Percentiles rank a stretch among this genome's conserved stretches.
Evolutionary conservation across 1,139 yeast genomes (phyloP).

Genomic region (Sugiyamaella neomexicana): DNA sequence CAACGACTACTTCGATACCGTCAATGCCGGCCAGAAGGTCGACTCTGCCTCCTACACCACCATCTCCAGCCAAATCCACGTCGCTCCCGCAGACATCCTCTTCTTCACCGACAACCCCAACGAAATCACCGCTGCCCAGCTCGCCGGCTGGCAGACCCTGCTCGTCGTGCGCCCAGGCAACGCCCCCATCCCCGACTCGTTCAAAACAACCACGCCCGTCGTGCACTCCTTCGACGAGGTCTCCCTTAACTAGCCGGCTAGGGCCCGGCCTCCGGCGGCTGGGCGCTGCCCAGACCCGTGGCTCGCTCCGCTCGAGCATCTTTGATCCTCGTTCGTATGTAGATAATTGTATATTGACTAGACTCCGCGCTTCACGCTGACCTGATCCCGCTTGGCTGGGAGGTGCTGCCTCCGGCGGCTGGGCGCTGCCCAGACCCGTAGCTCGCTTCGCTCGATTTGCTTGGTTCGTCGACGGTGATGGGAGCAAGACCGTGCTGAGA

Average conservation of each 20-base stretch:
- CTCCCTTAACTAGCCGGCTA: background rate
- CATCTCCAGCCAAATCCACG: conserved; percentile 54
- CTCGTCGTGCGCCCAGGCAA: conserved; percentile 80
- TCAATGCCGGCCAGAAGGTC: conserved; percentile 74
- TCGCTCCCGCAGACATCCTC: conserved; percentile 45
- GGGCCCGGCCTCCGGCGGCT: no score
- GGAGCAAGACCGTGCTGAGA: no score
- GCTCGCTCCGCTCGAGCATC: background rate
- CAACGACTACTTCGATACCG: conserved; percentile 78
- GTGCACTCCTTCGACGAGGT: conserved; percentile 7
- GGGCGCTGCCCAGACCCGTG: background rate
- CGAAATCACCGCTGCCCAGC: conserved; percentile 61
- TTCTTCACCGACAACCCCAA: conserved; percentile 67
- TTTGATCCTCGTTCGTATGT: background rate
- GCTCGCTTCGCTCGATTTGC: background rate
- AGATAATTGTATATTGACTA: no score
- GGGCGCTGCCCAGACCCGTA: background rate
- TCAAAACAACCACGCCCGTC: conserved; percentile 7
- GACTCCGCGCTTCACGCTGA: no score
- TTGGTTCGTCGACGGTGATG: no score
- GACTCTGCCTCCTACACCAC: conserved; percentile 56
- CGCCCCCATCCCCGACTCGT: conserved; percentile 44
- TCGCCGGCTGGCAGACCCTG: conserved; percentile 60
- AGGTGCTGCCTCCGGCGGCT: no score
- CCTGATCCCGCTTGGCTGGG: no score